These are phyloP conservation scores for Pseudocercospora fijiensis DNA, from an alignment of 2,329 filamentous ascomycete genomes.

Conservation along the genomic window DNA sequence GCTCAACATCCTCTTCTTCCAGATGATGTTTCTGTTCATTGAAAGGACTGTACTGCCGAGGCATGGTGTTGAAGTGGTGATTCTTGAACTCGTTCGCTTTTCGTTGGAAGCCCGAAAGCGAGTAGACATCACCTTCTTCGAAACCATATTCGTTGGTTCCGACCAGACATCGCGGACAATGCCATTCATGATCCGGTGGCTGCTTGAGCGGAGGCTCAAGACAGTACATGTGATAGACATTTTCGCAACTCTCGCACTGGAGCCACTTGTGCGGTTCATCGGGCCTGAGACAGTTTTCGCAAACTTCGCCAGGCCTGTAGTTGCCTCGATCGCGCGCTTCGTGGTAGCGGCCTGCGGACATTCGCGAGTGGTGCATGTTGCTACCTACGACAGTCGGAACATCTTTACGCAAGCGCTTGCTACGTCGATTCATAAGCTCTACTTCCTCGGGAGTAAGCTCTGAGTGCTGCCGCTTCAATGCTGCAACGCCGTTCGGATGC, in stretches of 20 bases:
- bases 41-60: constrained; percentile 66
- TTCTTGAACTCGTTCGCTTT: constrained; percentile 95
- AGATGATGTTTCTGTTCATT: constrained; percentile 77
- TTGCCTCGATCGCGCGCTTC: constrained; percentile 56
- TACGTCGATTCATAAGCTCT: constrained; percentile 62
- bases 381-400: constrained; percentile 87
- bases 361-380: constrained; percentile 92
- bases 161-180: constrained; percentile 90
- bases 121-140: constrained; percentile 94
- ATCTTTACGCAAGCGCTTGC: constrained; percentile 87
- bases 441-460: constrained; percentile 42
- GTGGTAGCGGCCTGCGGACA: constrained; percentile 67
- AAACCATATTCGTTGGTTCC: constrained; percentile 97
- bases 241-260: constrained; percentile 87
- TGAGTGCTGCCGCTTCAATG: constrained; percentile 70
- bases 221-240: constrained; percentile 82
- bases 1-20: constrained; percentile 92
- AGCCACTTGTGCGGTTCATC: constrained; percentile 71
- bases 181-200: constrained; percentile 85
- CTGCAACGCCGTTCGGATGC: constrained; percentile 29
- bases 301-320: constrained; percentile 63
- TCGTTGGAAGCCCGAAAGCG: constrained; percentile 91
- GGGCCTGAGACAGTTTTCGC: constrained; percentile 79
- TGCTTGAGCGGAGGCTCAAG: constrained; percentile 82
- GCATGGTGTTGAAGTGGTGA: constrained; percentile 74